Evolutionary conservation across 768 basidiomycete species (phyloP).

Genomic region (Tulasnella sp.): DNA sequence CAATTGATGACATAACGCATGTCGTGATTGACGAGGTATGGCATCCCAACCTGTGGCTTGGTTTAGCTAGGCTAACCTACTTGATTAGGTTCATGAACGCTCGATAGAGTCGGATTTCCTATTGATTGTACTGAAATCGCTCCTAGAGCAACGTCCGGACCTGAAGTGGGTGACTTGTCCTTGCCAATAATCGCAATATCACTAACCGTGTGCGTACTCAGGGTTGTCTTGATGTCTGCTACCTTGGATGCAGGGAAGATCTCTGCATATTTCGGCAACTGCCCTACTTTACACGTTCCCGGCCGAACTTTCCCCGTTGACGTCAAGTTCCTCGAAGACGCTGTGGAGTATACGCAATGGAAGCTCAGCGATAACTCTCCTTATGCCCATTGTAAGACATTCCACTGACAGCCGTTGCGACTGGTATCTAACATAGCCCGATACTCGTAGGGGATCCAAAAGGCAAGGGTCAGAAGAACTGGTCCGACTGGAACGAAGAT

Average conservation of each 20-base stretch:
- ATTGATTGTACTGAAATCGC: conserved; percentile 78
- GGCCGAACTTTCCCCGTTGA: conserved; percentile 93
- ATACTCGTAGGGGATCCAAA: background rate
- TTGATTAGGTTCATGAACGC: conserved; percentile 73
- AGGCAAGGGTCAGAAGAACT: conserved; percentile 33
- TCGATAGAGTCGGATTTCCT: conserved; percentile 97
- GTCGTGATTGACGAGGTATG: conserved; percentile 87
- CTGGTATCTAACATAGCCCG: background rate
- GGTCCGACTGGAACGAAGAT: conserved; percentile 71
- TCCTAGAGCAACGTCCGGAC: conserved; percentile 62
- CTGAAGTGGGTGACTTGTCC: conserved; percentile 47
- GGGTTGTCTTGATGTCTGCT: conserved; percentile 93
- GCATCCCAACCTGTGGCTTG: background rate
- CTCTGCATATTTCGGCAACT: conserved; percentile 72
- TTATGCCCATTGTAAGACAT: conserved; percentile 38
- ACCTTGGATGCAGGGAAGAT: conserved; percentile 89
- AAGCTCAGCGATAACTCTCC: conserved; percentile 65
- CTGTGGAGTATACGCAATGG: conserved; percentile 71
- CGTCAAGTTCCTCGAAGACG: conserved; percentile 78
- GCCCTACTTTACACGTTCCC: conserved; percentile 73
- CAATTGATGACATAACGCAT: conserved; percentile 94
- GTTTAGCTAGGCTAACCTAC: background rate
- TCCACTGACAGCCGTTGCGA: background rate
- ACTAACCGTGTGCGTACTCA: conserved; percentile 23
- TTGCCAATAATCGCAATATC: background rate